Percentiles rank a stretch among this genome's conserved stretches.
These are phyloP conservation scores for Leccinum obscurum DNA, from an alignment of 768 basidiomycete species.

Conservation along the genomic window DNA sequence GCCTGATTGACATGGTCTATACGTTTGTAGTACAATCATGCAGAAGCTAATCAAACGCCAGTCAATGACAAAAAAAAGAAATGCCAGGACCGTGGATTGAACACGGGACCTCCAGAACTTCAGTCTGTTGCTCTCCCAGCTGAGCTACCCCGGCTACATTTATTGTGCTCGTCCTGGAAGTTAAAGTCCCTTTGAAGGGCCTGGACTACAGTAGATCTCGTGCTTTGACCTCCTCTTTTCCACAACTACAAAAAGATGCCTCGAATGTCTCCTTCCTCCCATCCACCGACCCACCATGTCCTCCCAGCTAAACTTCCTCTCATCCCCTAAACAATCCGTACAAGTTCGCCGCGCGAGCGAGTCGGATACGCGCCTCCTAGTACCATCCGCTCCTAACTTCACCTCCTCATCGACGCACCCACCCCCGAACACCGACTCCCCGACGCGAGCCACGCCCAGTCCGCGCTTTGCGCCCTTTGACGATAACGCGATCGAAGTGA, in stretches of 20 bases:
- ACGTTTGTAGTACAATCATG: not conserved
- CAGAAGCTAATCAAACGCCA: not conserved
- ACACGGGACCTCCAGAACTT: conserved; percentile 62
- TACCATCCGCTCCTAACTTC: not conserved
- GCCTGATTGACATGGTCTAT: conserved; percentile 30
- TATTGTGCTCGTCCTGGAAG: accelerated
- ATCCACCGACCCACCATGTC: conserved; percentile 2
- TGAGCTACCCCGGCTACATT: conserved; percentile 60
- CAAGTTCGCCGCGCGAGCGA: not conserved
- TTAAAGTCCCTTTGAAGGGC: not conserved
- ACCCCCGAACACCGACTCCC: not conserved
- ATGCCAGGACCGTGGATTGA: conserved; percentile 58
- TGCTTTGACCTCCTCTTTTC: conserved; percentile 7
- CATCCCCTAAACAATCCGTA: not conserved
- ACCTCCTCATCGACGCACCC: not conserved
- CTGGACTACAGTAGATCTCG: not conserved
- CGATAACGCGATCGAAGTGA: conserved; percentile 3
- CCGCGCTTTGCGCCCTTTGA: conserved; percentile 14
- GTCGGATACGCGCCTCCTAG: not conserved
- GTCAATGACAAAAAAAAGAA: conserved; percentile 17
- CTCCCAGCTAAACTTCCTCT: not conserved
- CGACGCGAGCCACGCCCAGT: not conserved
- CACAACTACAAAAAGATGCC: conserved; percentile 11
- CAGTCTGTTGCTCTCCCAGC: conserved; percentile 77
- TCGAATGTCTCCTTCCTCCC: not conserved